Evolutionary conservation across 2,329 filamentous ascomycete genomes (phyloP), one percentile per base, ranked within the genome.

Genomic region (Exophiala calicioides): DNA sequence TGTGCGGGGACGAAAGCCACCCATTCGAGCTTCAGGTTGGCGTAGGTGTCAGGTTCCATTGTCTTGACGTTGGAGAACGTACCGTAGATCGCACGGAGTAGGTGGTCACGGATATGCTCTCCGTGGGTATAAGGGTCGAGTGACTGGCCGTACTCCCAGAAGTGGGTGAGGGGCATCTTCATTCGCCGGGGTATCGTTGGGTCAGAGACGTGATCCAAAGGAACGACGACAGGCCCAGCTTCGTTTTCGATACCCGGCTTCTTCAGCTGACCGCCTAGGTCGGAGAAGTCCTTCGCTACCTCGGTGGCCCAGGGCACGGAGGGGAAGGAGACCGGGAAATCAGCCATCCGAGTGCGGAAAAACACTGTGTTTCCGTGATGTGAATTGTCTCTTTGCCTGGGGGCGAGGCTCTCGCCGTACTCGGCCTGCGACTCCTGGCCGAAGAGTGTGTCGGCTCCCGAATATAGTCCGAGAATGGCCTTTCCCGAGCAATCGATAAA

Each of bases 371-470:
- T 46, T 9, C 43, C 43, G 29, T 46, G 43, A 29, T 46, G 43
- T 29, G 24, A 32, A 15, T 16, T 19, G 20, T 33, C 29, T 20
- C 75, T 73, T 44, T 73, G 73, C 10, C 78, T 74, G 1, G 76
- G 74, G 38, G 71, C 72, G 18, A 82, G 73, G 1, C 77, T 72
- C 19, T 80, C 77, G 23, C 81, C 76, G 66, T 88, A 89, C 65
- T 96, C 91, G 4, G 43, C 24, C 15, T 21, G 34, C 12, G 43
- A 39, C 13, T 46, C 43, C 21, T 46, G 43, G 5, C 43, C 43
- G 20, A 46, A 39, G 27, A 46, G 43, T 10, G 43, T 46, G 20
- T 46, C 43, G 4, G 43, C 43, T 12, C 33, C 23, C 2, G 43
- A 8, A 21, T 15, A 31, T 20, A 39, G 15, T 9, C 43, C 43